Percentiles rank a stretch among this genome's conserved stretches.
Evolutionary conservation across 2,329 filamentous ascomycete genomes (phyloP).

Genomic region (Fusarium brevicatenulatum): DNA sequence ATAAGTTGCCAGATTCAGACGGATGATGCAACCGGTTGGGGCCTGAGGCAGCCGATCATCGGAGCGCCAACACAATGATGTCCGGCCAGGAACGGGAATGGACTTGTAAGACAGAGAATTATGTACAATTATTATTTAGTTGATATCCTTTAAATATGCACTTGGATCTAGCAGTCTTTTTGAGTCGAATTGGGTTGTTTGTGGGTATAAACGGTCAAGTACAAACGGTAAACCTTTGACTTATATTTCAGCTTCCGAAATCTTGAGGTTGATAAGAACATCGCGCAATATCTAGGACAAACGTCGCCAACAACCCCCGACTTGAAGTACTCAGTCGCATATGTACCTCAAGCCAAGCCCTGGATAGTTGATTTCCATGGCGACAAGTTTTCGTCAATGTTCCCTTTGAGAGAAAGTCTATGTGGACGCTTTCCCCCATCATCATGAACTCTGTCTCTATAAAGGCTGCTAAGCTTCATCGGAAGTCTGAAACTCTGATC

Average conservation of each 20-base stretch:
- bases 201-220: background rate
- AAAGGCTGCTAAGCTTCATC: background rate
- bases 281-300: constrained; percentile 30
- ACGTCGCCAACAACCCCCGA: constrained; percentile 18
- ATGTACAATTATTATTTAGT: background rate
- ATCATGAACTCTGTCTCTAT: background rate
- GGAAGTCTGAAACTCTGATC: background rate
- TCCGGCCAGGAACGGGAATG: background rate
- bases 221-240: background rate
- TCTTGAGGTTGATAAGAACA: constrained; percentile 22
- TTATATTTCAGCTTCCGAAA: constrained; percentile 1
- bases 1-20: constrained; percentile 33
- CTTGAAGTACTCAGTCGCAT: background rate
- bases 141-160: background rate
- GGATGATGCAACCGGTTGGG: constrained; percentile 44
- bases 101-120: background rate
- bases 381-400: no score
- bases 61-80: constrained; percentile 20
- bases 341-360: background rate
- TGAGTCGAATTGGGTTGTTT: background rate
- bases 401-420: accelerated
- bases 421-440: accelerated
- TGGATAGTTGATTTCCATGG: accelerated
- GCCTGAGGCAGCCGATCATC: constrained; percentile 45
- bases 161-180: background rate